Evolutionary conservation across 2,329 filamentous ascomycete species (phyloP).

Genomic region (Trichoderma polysporum): DNA sequence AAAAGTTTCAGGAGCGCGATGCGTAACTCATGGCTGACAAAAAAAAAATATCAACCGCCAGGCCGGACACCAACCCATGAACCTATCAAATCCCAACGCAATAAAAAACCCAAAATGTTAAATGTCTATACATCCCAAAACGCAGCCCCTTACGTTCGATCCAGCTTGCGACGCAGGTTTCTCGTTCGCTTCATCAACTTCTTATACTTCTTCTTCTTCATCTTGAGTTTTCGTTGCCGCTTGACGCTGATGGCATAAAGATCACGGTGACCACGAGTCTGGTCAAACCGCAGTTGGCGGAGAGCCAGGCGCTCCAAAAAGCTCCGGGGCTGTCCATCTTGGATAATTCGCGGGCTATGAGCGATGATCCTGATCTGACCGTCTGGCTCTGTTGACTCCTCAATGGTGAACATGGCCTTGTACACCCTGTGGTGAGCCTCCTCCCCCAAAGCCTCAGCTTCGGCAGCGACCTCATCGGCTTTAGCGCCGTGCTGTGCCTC

Average conservation of each 20-base stretch:
- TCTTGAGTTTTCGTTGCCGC: constrained; percentile 90
- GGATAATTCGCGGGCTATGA: constrained; percentile 58
- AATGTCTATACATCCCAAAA: constrained; percentile 29
- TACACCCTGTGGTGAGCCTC: constrained; percentile 55
- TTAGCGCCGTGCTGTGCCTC: constrained; percentile 51
- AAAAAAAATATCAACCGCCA: constrained; percentile 30
- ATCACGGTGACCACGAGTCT: constrained; percentile 49
- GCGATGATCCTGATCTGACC: constrained; percentile 61
- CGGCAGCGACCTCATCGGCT: constrained; percentile 35
- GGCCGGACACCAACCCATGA: constrained; percentile 34
- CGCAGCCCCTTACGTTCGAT: constrained; percentile 52
- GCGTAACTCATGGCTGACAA: constrained; percentile 29
- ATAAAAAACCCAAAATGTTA: constrained; percentile 17
- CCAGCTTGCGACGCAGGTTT: constrained; percentile 82
- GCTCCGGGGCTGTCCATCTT: constrained; percentile 49
- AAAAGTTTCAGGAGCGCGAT: constrained; percentile 33
- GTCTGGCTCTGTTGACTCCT: constrained; percentile 61
- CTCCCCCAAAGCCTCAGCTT: constrained; percentile 36
- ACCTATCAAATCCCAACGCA: constrained; percentile 29
- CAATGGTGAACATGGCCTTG: constrained; percentile 65
- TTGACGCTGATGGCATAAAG: constrained; percentile 89
- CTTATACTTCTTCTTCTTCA: constrained; percentile 99
- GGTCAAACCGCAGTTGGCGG: constrained; percentile 61
- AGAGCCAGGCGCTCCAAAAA: constrained; percentile 71
- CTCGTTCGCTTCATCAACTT: constrained; percentile 94